A percentile compares a stretch with the other conserved stretches of the same genome.
phyloP scores from a whole-genome alignment of 495 filamentous ascomycete species.

The Penicillium cinerascens region DNA sequence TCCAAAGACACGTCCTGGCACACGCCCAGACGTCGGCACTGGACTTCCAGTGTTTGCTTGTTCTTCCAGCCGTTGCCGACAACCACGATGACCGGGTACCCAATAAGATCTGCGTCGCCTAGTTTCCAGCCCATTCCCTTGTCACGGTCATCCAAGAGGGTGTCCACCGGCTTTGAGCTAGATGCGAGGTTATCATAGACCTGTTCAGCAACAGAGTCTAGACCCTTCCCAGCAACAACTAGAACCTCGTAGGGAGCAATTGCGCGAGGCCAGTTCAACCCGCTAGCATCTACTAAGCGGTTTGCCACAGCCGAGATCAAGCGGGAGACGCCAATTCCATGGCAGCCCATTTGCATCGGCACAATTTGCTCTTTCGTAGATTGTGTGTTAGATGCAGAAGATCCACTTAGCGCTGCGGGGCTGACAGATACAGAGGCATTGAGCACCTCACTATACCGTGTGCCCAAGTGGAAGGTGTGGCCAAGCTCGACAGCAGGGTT shows the following conservation, averaged over 20 bases:
- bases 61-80: conserved; percentile 72
- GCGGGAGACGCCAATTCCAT: conserved; percentile 91
- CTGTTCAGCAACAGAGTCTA: conserved; percentile 47
- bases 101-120: conserved; percentile 81
- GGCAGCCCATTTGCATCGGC: conserved; percentile 88
- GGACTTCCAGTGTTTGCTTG: conserved; percentile 64
- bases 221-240: conserved; percentile 55
- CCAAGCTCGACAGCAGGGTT: conserved; percentile 82
- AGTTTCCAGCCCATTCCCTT: conserved; percentile 76
- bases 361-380: conserved; percentile 33
- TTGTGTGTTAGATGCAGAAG: conserved; percentile 6
- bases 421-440: conserved; percentile 54
- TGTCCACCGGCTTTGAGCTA: conserved; percentile 43
- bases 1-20: conserved; percentile 46
- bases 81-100: conserved; percentile 78
- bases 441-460: conserved; percentile 76
- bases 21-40: conserved; percentile 61
- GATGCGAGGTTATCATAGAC: conserved; percentile 57
- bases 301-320: conserved; percentile 85
- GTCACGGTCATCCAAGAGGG: conserved; percentile 73
- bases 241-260: conserved; percentile 84
- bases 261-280: conserved; percentile 82
- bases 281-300: conserved; percentile 62
- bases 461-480: conserved; percentile 93
- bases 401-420: conserved; percentile 20